Evolutionary conservation across 2,329 filamentous ascomycete species (phyloP), one percentile per base, ranked within the genome.

Genomic region (Magnaporthiopsis rhizophila): DNA sequence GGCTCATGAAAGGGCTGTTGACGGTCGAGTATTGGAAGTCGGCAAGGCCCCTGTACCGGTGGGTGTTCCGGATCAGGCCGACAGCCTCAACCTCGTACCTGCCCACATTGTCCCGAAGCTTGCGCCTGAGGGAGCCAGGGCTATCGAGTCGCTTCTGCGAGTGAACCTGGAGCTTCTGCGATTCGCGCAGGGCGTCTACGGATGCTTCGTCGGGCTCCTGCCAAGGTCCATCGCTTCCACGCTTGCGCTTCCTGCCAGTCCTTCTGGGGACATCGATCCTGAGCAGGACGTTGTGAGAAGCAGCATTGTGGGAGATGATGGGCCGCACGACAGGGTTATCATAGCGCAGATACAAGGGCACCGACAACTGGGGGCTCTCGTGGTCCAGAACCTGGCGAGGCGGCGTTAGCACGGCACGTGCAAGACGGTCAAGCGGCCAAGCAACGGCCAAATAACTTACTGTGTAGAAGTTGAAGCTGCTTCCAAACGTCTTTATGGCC

Each of bases 211-310:
- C 38, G 15, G 86, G 85, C n/a, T 80, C 77, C 68, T 88, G 84
- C 67, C 69, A 94, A 0, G 89, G 86, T 5, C 81, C 88, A 64
- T 87, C 74, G 6, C 86, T 86, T n/a, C 91, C 92, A 69, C 88
- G 83, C 77, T 93, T 97, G 65, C 93, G 85, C 76, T 90, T 96
- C 66, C 92, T 85, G 3, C 93, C 93, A 2, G 92, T 97, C 64
- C 91, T 82, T 74, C 88, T 95, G 0, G 95, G 94, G 0, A 98
- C 86, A 0, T 89, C 92, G 64, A 99, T 83, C 73, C 92, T 93
- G 63, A 99, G 81, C 26, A 98, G 82, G 26, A 98, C 79, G 72
- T 97, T 96, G 72, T 92, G 91, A 12, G 91, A 90, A 26, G 85
- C 78, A 38, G 88, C 85, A 72, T 89, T 90, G 58, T 88, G 87